Evolutionary conservation across 2,329 filamentous ascomycete species (phyloP).

Genomic region (Fusarium sacchari): DNA sequence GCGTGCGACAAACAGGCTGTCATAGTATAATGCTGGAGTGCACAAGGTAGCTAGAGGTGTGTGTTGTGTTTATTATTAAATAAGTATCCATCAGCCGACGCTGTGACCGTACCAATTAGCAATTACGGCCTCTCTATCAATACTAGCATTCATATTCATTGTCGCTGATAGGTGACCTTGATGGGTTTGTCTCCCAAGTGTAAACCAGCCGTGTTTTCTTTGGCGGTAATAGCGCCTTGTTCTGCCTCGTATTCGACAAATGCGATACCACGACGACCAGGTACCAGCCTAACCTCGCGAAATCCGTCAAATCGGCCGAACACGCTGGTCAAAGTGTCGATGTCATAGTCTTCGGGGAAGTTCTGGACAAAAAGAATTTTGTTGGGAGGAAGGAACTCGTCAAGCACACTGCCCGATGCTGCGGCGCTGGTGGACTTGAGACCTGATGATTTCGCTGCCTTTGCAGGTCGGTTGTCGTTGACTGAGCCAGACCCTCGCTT

Average conservation of each 20-base stretch:
- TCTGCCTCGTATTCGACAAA: slow-evolving; percentile 98
- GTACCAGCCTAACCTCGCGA: slow-evolving; percentile 89
- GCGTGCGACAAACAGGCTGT: no score
- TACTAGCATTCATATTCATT: slow-evolving; percentile 59
- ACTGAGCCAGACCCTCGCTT: slow-evolving; percentile 67
- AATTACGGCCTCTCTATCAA: not conserved
- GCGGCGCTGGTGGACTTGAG: slow-evolving; percentile 79
- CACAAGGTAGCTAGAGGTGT: not conserved
- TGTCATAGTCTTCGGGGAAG: slow-evolving; percentile 85
- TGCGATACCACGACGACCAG: slow-evolving; percentile 85
- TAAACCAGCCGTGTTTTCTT: slow-evolving; percentile 92
- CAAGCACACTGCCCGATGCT: slow-evolving; percentile 81
- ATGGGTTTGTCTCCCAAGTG: slow-evolving; percentile 79
- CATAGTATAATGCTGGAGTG: not conserved
- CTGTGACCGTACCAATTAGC: not conserved
- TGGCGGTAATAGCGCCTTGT: slow-evolving; percentile 88
- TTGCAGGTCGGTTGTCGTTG: slow-evolving; percentile 67
- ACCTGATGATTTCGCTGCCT: slow-evolving; percentile 68
- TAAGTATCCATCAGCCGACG: not conserved
- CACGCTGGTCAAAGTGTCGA: slow-evolving; percentile 80
- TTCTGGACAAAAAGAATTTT: slow-evolving; percentile 97
- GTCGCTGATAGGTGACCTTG: slow-evolving; percentile 96
- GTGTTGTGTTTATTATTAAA: not conserved
- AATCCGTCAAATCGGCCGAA: slow-evolving; percentile 95
- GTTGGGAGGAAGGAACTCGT: slow-evolving; percentile 97